Evolutionary conservation across 1,139 yeast species (phyloP).

Genomic region (Saccharomyces hybrid): DNA sequence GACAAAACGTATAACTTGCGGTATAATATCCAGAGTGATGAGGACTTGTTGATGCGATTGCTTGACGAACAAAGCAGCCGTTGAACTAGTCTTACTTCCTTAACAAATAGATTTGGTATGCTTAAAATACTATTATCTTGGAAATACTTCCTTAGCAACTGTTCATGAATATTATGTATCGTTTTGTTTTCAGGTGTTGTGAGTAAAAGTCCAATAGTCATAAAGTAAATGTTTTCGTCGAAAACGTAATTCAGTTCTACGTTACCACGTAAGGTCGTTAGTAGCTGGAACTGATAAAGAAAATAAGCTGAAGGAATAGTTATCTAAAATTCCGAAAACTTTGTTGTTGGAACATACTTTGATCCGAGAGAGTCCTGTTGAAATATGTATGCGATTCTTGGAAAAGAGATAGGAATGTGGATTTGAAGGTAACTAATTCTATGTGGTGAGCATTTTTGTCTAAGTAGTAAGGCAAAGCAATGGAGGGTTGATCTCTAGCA

Average conservation of each 20-base stretch:
- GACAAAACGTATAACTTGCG: conserved; percentile 27
- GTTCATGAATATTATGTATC: conserved; percentile 30
- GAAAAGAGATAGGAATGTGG: conserved; percentile 24
- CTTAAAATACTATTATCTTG: not conserved
- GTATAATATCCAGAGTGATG: conserved; percentile 37
- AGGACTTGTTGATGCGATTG: conserved; percentile 39
- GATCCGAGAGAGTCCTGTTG: conserved; percentile 4
- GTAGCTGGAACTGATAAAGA: not conserved
- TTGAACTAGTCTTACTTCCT: conserved; percentile 26
- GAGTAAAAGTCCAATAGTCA: conserved; percentile 35
- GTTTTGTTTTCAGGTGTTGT: conserved; percentile 38
- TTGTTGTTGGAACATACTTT: conserved; percentile 8
- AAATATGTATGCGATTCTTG: conserved; percentile 28
- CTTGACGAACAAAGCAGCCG: conserved; percentile 33
- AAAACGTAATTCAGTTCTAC: not conserved
- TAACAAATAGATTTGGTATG: not conserved
- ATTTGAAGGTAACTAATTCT: conserved; percentile 31
- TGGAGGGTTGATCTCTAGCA: conserved; percentile 18
- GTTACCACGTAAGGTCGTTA: not conserved
- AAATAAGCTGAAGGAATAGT: not conserved
- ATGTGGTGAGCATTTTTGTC: conserved; percentile 12
- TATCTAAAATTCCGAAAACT: not conserved
- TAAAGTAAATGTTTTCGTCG: conserved; percentile 6
- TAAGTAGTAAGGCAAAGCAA: conserved; percentile 14
- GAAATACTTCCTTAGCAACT: conserved; percentile 10